These are phyloP conservation scores for Amanita molliuscula DNA, from an alignment of 768 basidiomycete species.

Conservation along the genomic window DNA sequence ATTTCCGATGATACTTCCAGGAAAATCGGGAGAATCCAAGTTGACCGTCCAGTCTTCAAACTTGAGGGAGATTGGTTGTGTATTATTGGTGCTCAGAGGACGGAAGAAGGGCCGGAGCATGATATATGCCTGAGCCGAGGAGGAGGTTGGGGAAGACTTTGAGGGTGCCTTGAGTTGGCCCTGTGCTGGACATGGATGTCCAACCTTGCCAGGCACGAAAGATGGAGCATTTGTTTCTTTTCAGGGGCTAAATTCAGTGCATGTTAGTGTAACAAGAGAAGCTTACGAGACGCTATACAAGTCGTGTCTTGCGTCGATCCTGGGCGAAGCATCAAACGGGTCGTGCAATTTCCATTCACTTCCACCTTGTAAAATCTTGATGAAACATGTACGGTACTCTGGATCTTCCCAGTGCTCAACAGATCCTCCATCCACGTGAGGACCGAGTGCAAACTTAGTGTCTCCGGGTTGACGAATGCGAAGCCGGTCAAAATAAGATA, in stretches of 20 bases:
- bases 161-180: slow-evolving; percentile 52
- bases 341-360: slow-evolving; percentile 36
- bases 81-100: slow-evolving; percentile 10
- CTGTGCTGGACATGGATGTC: slow-evolving; percentile 43
- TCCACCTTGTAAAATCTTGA: slow-evolving; percentile 32
- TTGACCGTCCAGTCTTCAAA: slow-evolving; percentile 48
- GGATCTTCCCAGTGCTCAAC: slow-evolving; percentile 49
- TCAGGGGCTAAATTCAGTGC: background rate
- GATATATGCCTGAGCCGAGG: slow-evolving; percentile 47
- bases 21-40: slow-evolving; percentile 38
- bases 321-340: slow-evolving; percentile 36
- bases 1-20: slow-evolving; percentile 42
- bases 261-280: background rate
- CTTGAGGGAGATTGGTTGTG: slow-evolving; percentile 19
- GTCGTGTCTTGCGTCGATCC: slow-evolving; percentile 45
- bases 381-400: slow-evolving; percentile 27
- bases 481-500: slow-evolving; percentile 73
- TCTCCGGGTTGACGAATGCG: slow-evolving; percentile 69
- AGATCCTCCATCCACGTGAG: slow-evolving; percentile 45
- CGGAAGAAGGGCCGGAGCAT: slow-evolving; percentile 62
- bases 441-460: slow-evolving; percentile 52
- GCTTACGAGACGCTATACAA: slow-evolving; percentile 51
- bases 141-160: slow-evolving; percentile 48
- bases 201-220: slow-evolving; percentile 53
- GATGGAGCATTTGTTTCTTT: slow-evolving; percentile 39